Evolutionary conservation across 352 stramenopile genomes (phyloP).

Genomic region (Phytophthora megakarya): DNA sequence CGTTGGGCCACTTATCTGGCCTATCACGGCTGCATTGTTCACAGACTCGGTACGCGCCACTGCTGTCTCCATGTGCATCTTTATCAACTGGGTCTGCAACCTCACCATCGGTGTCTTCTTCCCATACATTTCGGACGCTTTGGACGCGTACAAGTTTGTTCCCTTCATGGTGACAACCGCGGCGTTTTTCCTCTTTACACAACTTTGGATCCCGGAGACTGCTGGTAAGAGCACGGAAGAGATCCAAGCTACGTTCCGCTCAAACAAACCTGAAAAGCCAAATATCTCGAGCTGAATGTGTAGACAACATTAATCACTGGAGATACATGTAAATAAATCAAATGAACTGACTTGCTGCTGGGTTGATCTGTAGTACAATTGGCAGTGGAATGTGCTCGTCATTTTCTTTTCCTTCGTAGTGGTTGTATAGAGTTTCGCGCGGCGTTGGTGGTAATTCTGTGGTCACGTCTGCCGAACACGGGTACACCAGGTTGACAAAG

Average conservation of each 20-base stretch:
- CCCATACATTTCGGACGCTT: slow-evolving; percentile 55
- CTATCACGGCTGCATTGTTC: slow-evolving; percentile 62
- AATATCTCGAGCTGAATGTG: slow-evolving; percentile 9
- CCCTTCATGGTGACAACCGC: slow-evolving; percentile 54
- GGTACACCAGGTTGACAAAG: background rate
- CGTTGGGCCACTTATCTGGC: slow-evolving; percentile 60
- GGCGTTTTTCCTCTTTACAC: slow-evolving; percentile 43
- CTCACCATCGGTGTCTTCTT: slow-evolving; percentile 63
- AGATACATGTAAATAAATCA: slow-evolving; percentile 6
- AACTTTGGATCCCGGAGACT: slow-evolving; percentile 55
- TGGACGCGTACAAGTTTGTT: slow-evolving; percentile 49
- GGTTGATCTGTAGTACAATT: background rate
- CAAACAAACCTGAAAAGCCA: slow-evolving; percentile 9
- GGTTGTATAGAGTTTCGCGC: background rate
- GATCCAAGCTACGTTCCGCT: slow-evolving; percentile 57
- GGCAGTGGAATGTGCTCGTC: background rate
- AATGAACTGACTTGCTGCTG: background rate
- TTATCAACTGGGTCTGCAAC: slow-evolving; percentile 60
- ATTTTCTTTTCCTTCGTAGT: background rate
- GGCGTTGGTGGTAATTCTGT: background rate
- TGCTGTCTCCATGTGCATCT: slow-evolving; percentile 50
- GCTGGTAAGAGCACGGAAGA: slow-evolving; percentile 60
- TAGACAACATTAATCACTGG: background rate
- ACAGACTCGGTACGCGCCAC: slow-evolving; percentile 53
- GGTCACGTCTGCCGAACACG: background rate